Percentiles rank a stretch among this genome's conserved stretches.
Evolutionary conservation across 2,329 filamentous ascomycete species (phyloP).

Genomic region (Cercospora citrullina): DNA sequence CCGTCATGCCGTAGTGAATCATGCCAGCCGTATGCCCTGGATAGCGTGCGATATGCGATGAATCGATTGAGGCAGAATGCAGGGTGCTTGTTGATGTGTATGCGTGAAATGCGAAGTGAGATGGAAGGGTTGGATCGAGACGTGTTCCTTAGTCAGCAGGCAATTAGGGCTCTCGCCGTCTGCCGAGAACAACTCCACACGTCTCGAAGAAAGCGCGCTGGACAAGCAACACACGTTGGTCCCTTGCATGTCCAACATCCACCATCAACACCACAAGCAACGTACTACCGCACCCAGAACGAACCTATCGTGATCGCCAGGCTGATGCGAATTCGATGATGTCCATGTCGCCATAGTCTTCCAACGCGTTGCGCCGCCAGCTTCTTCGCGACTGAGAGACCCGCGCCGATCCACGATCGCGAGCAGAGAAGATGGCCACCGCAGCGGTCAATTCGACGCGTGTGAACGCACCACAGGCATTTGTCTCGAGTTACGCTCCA

Average conservation of each 20-base stretch:
- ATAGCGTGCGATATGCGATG: not conserved
- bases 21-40: not conserved
- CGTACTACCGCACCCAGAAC: not conserved
- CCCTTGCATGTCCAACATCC: slow-evolving; percentile 13
- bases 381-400: slow-evolving; percentile 18
- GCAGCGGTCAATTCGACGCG: slow-evolving; percentile 34
- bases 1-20: not conserved
- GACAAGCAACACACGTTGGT: not conserved
- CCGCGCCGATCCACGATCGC: not conserved
- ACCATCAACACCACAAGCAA: not conserved
- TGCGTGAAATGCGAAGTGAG: not conserved
- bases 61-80: not conserved
- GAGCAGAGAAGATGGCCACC: slow-evolving; percentile 21
- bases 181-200: slow-evolving; percentile 9
- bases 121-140: not conserved
- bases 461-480: slow-evolving; percentile 71
- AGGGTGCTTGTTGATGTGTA: not conserved
- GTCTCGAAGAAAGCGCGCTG: slow-evolving; percentile 8
- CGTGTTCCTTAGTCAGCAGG: not conserved
- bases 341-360: slow-evolving; percentile 24
- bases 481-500: slow-evolving; percentile 87
- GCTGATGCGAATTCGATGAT: slow-evolving; percentile 29
- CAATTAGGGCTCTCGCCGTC: not conserved
- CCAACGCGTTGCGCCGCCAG: slow-evolving; percentile 6
- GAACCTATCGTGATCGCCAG: slow-evolving; percentile 9